Evolutionary conservation across 2,329 filamentous ascomycete genomes (phyloP), one percentile per base, ranked within the genome.

Genomic region (Fusarium bulbicola): DNA sequence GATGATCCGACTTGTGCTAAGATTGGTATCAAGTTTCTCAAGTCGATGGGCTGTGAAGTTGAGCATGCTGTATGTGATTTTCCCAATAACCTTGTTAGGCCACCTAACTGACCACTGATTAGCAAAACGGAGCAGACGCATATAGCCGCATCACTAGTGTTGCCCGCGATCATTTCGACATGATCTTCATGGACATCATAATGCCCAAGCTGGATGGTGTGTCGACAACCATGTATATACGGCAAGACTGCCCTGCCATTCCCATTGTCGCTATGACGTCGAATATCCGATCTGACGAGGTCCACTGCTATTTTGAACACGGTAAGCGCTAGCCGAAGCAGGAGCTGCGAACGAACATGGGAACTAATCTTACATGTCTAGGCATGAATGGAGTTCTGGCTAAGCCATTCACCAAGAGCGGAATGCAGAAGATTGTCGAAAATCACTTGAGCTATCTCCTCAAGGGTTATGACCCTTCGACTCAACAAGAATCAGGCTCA

Each of bases 181-280:
- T 93, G 60, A 94, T 95, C 72, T 89, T 95, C 70, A 95, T 95
- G 93, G 93, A 96, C 79, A 95, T 99, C 73, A 97, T 99, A 76
- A 98, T 99, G 96, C 96, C 96, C 11, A 93, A 95, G 73, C 87
- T 98, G 60, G 96, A 98, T 78, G 96, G 96, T 75, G 95, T 98
- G 11, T 97, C 95, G 21, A 95, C 96, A 6, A 97, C 95, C 64
- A 93, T 96, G 78, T 91, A 97, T 70, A 98, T 99, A 74, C 91
- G 95, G 59, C 93, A 97, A 79, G 94, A 95, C 70, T 91, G 95
- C 72, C 90, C 91, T 42, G 90, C 91, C 11, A 91, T 93, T 26
- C 96, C 96, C 1, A 97, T 99, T 77, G 94, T 99, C 66, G 96
- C 96, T 52, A 98, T 99, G 96, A 99, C 96, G 7, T 98, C 95